Evolutionary conservation across 2,329 filamentous ascomycete genomes (phyloP).

Genomic region (Elsinoe arachidis): DNA sequence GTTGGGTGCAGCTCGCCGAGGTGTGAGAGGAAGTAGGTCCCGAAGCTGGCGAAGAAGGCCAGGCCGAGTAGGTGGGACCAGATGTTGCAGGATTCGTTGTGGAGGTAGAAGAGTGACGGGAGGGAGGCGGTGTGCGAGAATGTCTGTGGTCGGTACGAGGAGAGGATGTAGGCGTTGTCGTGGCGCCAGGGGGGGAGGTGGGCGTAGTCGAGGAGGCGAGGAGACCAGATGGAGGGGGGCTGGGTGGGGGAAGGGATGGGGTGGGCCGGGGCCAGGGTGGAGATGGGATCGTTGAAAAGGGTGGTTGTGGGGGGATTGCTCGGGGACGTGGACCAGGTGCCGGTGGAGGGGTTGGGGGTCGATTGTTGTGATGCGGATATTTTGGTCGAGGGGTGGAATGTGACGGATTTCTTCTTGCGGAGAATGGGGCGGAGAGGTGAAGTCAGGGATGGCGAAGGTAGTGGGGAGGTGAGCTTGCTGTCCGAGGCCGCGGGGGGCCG

Average conservation of each 20-base stretch:
- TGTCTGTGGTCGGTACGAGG: slow-evolving; percentile 56
- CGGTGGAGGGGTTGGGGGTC: neutral
- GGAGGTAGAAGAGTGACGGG: slow-evolving; percentile 51
- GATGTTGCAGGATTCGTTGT: slow-evolving; percentile 65
- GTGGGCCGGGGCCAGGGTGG: neutral
- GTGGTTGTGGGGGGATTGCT: neutral
- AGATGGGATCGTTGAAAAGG: neutral
- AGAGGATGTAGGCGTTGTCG: slow-evolving; percentile 62
- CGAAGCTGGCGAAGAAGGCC: slow-evolving; percentile 48
- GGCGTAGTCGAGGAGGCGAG: slow-evolving; percentile 27
- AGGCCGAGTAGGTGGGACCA: slow-evolving; percentile 61
- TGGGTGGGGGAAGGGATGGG: neutral
- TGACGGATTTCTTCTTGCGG: slow-evolving; percentile 14
- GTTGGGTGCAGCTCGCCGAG: slow-evolving; percentile 55
- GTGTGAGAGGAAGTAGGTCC: slow-evolving; percentile 47
- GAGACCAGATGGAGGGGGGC: neutral
- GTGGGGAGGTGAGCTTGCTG: neutral
- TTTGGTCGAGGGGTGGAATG: slow-evolving; percentile 11
- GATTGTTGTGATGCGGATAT: neutral
- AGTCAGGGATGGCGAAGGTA: neutral
- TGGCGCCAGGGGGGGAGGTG: slow-evolving; percentile 38
- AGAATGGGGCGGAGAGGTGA: slow-evolving; percentile 3
- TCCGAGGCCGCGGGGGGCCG: neutral
- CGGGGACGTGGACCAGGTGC: neutral
- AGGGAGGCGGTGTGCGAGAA: slow-evolving; percentile 52